Evolutionary conservation across 2,329 filamentous ascomycete species (phyloP).

Genomic region (Dothiorella sarmentorum): DNA sequence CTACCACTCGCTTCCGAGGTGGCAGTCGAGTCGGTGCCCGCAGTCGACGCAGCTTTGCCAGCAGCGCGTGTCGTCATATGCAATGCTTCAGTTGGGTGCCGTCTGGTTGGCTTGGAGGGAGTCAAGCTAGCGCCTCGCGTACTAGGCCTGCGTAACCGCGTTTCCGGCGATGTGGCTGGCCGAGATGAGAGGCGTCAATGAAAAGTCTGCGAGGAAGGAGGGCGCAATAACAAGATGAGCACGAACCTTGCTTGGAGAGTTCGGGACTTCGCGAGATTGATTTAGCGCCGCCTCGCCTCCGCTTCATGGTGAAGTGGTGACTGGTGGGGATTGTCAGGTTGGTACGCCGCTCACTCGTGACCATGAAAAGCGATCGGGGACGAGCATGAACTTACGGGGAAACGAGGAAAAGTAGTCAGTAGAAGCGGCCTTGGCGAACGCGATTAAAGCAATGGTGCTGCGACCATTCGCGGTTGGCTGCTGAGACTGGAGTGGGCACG

Average conservation of each 20-base stretch:
- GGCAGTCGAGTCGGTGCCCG: constrained; percentile 30
- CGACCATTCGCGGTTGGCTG: not conserved
- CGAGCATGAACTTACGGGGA: not conserved
- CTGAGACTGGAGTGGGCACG: constrained; percentile 7
- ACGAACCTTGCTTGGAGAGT: constrained; percentile 13
- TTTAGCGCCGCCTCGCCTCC: constrained; percentile 15
- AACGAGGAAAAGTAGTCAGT: not conserved
- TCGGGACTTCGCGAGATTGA: constrained; percentile 14
- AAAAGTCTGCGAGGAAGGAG: not conserved
- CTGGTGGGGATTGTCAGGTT: not conserved
- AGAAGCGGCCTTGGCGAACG: not conserved
- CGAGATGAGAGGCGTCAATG: constrained; percentile 12
- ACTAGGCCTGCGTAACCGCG: constrained; percentile 29
- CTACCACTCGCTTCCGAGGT: constrained; percentile 36
- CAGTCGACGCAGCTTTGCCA: constrained; percentile 37
- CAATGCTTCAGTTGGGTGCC: constrained; percentile 46
- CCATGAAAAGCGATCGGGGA: constrained; percentile 9
- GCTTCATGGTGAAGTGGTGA: constrained; percentile 10
- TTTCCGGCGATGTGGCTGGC: constrained; percentile 32
- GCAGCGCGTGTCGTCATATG: constrained; percentile 49
- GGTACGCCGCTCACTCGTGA: constrained; percentile 4
- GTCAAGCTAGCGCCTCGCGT: constrained; percentile 35
- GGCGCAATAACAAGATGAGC: not conserved
- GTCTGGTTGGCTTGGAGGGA: constrained; percentile 33
- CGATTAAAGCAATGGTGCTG: not conserved